Evolutionary conservation across 768 basidiomycete species (phyloP).

Genomic region (Kwoniella bestiolae): DNA sequence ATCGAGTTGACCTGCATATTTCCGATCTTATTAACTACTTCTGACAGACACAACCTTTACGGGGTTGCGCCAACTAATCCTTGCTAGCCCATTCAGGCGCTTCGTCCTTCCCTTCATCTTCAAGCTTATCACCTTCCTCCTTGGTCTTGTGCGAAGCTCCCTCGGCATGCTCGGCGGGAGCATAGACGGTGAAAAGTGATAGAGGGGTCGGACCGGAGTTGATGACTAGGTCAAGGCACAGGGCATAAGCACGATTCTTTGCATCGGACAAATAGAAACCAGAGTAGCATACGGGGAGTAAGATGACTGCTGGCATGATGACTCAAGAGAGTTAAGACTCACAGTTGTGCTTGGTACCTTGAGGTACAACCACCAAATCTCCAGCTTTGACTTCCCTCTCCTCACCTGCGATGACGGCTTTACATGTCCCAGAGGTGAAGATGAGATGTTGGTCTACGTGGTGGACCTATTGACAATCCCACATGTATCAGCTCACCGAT

Average conservation of each 20-base stretch:
- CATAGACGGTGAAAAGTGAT: constrained; percentile 58
- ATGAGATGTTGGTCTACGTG: constrained; percentile 58
- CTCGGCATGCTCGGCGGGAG: constrained; percentile 55
- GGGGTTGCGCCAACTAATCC: too few relatives aligned
- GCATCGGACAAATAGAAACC: too few relatives aligned
- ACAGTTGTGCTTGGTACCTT: constrained; percentile 59
- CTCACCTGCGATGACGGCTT: constrained; percentile 59
- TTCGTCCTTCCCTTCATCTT: constrained; percentile 59
- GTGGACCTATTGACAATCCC: constrained; percentile 47
- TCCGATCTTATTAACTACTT: neutral
- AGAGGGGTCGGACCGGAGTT: constrained; percentile 57
- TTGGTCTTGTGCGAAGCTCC: constrained; percentile 58
- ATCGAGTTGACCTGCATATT: too few relatives aligned
- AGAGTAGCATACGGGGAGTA: too few relatives aligned
- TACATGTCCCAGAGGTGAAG: constrained; percentile 57
- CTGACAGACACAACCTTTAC: too few relatives aligned
- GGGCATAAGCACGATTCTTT: neutral
- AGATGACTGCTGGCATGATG: too few relatives aligned
- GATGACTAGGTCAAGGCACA: constrained; percentile 45
- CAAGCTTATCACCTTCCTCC: constrained; percentile 58
- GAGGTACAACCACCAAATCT: constrained; percentile 59
- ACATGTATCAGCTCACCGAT: neutral
- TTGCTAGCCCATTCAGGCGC: constrained; percentile 57
- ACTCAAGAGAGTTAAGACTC: too few relatives aligned
- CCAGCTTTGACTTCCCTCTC: constrained; percentile 58